These are phyloP conservation scores for Mortierella claussenii DNA, from an alignment of 192 early-diverging fungal species.

Conservation along the genomic window DNA sequence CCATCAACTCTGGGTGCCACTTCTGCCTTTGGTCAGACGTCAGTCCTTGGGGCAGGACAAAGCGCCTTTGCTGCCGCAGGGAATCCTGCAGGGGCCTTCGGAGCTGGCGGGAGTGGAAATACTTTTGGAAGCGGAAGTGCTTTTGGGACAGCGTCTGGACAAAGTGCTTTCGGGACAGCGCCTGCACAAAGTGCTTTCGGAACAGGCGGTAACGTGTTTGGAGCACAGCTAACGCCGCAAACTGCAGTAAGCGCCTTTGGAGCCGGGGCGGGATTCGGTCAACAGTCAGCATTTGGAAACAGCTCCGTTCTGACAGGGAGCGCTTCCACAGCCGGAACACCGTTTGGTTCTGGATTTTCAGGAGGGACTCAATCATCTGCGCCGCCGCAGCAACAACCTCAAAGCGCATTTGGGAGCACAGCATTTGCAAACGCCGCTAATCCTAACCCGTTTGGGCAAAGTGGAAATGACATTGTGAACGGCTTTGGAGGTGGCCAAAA, in stretches of 20 bases:
- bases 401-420: neutral
- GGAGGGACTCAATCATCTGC: too few species aligned
- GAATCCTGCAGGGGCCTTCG: conserved; percentile 8
- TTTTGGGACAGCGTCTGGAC: neutral
- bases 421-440: conserved; percentile 10
- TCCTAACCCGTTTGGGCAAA: conserved; percentile 7
- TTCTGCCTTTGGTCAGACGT: conserved; percentile 30
- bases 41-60: conserved; percentile 37
- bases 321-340: too few species aligned
- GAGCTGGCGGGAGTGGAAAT: neutral
- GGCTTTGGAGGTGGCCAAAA: neutral
- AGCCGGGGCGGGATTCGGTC: conserved; percentile 24
- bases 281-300: conserved; percentile 23
- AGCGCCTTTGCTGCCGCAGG: too few species aligned
- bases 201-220: conserved; percentile 11
- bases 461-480: neutral
- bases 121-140: conserved; percentile 4
- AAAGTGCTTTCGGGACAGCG: neutral
- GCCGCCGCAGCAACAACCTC: conserved; percentile 3
- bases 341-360: conserved; percentile 22
- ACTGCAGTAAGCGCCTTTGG: conserved; percentile 31
- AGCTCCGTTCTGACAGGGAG: neutral
- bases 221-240: neutral
- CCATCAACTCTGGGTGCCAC: conserved; percentile 12
- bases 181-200: conserved; percentile 20